Percentiles rank a stretch among this genome's conserved stretches.
These are phyloP conservation scores for Poronia punctata DNA, from an alignment of 495 filamentous ascomycete species.

Conservation along the genomic window DNA sequence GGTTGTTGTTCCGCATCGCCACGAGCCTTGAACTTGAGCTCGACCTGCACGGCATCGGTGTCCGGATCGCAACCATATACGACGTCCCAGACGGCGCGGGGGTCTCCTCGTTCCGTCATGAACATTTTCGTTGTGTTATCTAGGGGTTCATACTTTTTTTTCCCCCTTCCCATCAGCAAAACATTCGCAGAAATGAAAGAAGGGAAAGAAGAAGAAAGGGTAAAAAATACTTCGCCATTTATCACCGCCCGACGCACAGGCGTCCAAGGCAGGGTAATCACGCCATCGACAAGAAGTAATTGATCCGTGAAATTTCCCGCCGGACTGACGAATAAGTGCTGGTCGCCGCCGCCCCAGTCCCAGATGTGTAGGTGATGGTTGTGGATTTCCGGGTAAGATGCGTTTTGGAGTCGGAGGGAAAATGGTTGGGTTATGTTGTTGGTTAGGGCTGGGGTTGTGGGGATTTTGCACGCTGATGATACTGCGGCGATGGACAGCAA, in stretches of 20 bases:
- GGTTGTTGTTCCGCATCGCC: slow-evolving; percentile 23
- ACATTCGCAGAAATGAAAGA: background rate
- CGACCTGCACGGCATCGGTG: slow-evolving; percentile 36
- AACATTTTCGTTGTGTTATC: slow-evolving; percentile 53
- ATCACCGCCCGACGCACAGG: slow-evolving; percentile 37
- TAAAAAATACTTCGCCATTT: slow-evolving; percentile 35
- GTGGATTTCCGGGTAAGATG: slow-evolving; percentile 40
- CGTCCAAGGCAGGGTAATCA: slow-evolving; percentile 29
- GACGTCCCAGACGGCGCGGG: slow-evolving; percentile 40
- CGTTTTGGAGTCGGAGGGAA: slow-evolving; percentile 43
- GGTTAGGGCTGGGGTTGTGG: slow-evolving; percentile 22
- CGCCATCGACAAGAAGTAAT: slow-evolving; percentile 40
- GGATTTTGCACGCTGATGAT: slow-evolving; percentile 35
- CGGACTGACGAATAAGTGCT: slow-evolving; percentile 43
- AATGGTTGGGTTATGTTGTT: slow-evolving; percentile 38
- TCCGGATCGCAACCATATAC: slow-evolving; percentile 45
- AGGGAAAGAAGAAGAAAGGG: background rate
- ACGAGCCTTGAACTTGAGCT: slow-evolving; percentile 32
- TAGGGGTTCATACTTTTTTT: slow-evolving; percentile 43
- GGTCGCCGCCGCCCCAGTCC: slow-evolving; percentile 42
- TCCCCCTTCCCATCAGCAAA: too few relatives aligned
- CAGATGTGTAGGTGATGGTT: slow-evolving; percentile 45
- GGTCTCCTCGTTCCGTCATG: slow-evolving; percentile 44
- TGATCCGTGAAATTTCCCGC: slow-evolving; percentile 39
- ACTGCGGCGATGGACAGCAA: slow-evolving; percentile 19